A percentile compares a stretch with the other conserved stretches of the same genome.
Conservation (phyloP, 1,139 yeast species). For the Zygosaccharomyces sapae region DNA sequence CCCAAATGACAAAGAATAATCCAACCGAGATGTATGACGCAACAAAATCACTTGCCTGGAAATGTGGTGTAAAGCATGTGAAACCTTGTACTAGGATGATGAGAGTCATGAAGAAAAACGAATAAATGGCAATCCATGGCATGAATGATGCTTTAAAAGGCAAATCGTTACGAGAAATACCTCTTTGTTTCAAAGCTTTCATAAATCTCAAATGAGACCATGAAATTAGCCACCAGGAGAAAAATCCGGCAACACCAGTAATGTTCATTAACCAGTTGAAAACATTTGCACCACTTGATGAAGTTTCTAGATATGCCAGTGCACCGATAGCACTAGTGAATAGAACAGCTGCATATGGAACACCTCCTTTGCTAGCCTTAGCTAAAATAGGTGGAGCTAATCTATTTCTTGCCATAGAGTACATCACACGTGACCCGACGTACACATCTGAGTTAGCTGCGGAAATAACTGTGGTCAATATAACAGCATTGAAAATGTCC, state of each 20-base stretch:
- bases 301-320: constrained; percentile 63
- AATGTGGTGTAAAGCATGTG: constrained; percentile 38
- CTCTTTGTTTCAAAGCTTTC: constrained; percentile 54
- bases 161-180: constrained; percentile 57
- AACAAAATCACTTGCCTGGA: constrained; percentile 54
- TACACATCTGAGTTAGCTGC: constrained; percentile 83
- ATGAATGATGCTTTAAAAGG: constrained; percentile 64
- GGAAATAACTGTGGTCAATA: constrained; percentile 62
- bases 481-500: constrained; percentile 71
- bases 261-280: constrained; percentile 83
- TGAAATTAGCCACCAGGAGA: constrained; percentile 69
- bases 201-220: constrained; percentile 65
- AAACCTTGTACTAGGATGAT: constrained; percentile 69
- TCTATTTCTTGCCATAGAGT: constrained; percentile 58
- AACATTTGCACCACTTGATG: constrained; percentile 57
- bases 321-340: constrained; percentile 60
- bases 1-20: constrained; percentile 50
- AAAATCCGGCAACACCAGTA: constrained; percentile 70
- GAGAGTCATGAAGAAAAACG: constrained; percentile 45
- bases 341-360: constrained; percentile 58
- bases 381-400: constrained; percentile 58
- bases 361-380: constrained; percentile 56
- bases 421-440: constrained; percentile 69
- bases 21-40: constrained; percentile 64
- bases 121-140: constrained; percentile 63